Evolutionary conservation across 2,329 filamentous ascomycete species (phyloP).

Genomic region (Raffaelea ambrosiae): DNA sequence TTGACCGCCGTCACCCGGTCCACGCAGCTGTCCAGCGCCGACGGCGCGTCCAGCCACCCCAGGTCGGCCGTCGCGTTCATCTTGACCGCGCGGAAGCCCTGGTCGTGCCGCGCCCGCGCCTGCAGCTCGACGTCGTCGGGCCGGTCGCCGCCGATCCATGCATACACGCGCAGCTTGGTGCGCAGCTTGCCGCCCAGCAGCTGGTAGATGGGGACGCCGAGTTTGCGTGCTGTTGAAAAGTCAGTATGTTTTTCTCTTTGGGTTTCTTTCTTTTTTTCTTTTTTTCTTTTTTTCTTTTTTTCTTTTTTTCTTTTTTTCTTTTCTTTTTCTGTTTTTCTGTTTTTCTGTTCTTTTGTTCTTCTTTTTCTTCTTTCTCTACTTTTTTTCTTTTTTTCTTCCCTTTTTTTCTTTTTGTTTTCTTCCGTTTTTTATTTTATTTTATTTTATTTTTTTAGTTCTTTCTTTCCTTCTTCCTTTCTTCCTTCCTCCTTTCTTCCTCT

Average conservation of each 20-base stretch:
- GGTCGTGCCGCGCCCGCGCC: conserved; percentile 42
- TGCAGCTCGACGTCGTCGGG: conserved; percentile 52
- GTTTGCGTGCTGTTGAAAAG: conserved; percentile 9
- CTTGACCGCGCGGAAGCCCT: conserved; percentile 53
- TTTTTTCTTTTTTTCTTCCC: too few relatives aligned
- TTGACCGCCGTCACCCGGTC: conserved; percentile 56
- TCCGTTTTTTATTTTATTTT: too few relatives aligned
- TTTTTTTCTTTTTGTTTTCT: background rate
- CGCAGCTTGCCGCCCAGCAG: conserved; percentile 59
- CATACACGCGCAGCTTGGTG: conserved; percentile 55
- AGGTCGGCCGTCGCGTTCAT: conserved; percentile 65
- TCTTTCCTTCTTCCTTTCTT: too few relatives aligned
- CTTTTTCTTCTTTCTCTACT: too few relatives aligned
- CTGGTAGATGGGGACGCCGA: conserved; percentile 52
- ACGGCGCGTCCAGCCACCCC: conserved; percentile 58
- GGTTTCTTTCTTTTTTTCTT: too few relatives aligned
- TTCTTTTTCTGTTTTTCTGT: too few relatives aligned
- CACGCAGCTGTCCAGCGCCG: conserved; percentile 45
- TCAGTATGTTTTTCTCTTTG: background rate
- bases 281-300: too few relatives aligned
- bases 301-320: too few relatives aligned
- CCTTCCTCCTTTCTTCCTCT: too few relatives aligned
- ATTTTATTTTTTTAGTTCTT: too few relatives aligned
- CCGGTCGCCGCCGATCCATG: conserved; percentile 61
- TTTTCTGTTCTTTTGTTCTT: too few relatives aligned